Conservation (phyloP, 768 basidiomycete genomes). For the Termitomyces eurrhizus region DNA sequence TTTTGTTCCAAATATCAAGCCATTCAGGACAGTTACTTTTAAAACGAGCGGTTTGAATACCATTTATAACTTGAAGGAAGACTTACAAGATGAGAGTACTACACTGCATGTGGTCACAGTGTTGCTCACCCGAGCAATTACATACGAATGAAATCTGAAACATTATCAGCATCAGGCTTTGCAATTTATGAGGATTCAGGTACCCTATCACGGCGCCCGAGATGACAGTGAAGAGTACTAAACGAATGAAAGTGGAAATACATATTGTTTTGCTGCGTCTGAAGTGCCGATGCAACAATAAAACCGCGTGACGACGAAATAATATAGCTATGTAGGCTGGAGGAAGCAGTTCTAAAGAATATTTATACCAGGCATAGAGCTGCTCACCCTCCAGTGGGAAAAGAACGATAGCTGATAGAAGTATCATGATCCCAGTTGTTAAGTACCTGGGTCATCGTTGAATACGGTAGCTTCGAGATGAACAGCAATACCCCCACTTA, state of each 20-base stretch:
- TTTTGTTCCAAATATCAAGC: not conserved
- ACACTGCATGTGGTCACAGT: conserved; percentile 10
- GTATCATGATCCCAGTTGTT: not conserved
- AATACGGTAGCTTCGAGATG: not conserved
- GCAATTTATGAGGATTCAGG: not conserved
- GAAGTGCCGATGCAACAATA: not conserved
- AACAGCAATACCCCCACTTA: not conserved
- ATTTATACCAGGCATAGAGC: too few species aligned
- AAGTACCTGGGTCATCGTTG: not conserved
- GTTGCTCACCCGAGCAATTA: conserved; percentile 5
- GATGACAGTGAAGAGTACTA: conserved; percentile 5
- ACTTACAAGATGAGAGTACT: conserved; percentile 5
- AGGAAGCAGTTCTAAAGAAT: not conserved
- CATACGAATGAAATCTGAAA: conserved; percentile 1
- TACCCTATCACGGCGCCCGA: conserved; percentile 5
- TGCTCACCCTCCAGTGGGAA: not conserved
- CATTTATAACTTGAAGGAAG: not conserved
- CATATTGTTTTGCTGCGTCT: not conserved
- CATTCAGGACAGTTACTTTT: not conserved
- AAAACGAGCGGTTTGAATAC: not conserved
- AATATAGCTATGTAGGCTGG: conserved; percentile 2
- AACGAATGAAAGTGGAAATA: conserved; percentile 3
- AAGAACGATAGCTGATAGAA: not conserved
- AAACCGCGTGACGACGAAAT: not conserved
- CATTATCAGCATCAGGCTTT: not conserved